Evolutionary conservation across 805 yeast genomes (phyloP).

Genomic region (Wickerhamiella slavikovae): DNA sequence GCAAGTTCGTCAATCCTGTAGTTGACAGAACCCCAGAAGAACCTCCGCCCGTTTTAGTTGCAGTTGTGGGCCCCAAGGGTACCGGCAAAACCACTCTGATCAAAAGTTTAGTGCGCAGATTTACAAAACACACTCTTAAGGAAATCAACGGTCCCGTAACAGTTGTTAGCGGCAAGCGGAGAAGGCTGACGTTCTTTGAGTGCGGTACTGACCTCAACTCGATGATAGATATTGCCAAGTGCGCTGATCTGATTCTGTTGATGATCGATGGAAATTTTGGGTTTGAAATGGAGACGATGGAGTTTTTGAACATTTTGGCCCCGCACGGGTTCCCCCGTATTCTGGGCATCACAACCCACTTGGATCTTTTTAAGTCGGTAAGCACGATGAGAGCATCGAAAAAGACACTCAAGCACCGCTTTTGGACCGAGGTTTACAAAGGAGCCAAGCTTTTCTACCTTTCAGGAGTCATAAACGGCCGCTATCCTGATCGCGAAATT

Average conservation of each 20-base stretch:
- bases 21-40: constrained; percentile 93
- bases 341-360: constrained; percentile 84
- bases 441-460: constrained; percentile 92
- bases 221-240: constrained; percentile 90
- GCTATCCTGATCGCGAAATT: constrained; percentile 94
- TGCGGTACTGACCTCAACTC: constrained; percentile 83
- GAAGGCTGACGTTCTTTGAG: constrained; percentile 83
- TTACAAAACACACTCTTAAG: constrained; percentile 65
- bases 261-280: constrained; percentile 95
- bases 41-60: constrained; percentile 91
- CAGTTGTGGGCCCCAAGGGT: constrained; percentile 97
- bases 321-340: constrained; percentile 99
- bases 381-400: constrained; percentile 79
- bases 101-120: constrained; percentile 67
- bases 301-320: constrained; percentile 82
- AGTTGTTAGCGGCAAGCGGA: constrained; percentile 83
- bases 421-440: constrained; percentile 97
- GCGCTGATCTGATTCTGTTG: constrained; percentile 77
- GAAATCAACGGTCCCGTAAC: constrained; percentile 94
- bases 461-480: constrained; percentile 89
- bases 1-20: constrained; percentile 88
- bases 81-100: constrained; percentile 92
- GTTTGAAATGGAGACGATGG: constrained; percentile 99
- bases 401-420: constrained; percentile 76
- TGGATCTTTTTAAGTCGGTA: constrained; percentile 80